Evolutionary conservation across 306 rosid genomes (phyloP).

Genomic region (Leucaena leucocephala): DNA sequence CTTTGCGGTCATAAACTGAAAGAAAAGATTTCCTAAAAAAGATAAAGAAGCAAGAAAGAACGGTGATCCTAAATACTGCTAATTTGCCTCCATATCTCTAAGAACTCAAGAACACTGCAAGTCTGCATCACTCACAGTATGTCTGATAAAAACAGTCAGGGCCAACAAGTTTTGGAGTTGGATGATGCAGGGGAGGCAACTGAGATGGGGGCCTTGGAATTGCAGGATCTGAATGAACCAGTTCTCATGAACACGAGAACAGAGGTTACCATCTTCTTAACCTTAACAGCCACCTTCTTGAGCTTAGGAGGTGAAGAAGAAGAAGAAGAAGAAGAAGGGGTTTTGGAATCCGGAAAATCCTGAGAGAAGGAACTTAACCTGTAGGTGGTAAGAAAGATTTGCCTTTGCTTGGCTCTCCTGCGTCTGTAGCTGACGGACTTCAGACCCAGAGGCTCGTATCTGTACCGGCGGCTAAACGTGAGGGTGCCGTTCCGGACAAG

Average conservation of each 20-base stretch:
- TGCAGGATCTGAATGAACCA: conserved; percentile 46
- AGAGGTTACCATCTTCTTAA: conserved; percentile 49
- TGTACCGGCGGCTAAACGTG: conserved; percentile 50
- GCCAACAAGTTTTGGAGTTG: conserved; percentile 8
- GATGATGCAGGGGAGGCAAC: conserved; percentile 38
- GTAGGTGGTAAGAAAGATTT: conserved; percentile 61
- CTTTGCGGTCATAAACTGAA: neutral
- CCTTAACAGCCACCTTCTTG: conserved; percentile 50
- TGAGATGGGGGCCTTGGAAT: conserved; percentile 41
- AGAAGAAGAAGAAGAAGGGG: neutral
- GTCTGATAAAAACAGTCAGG: neutral
- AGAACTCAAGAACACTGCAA: neutral
- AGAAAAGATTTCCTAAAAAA: neutral
- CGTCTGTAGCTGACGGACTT: conserved; percentile 53
- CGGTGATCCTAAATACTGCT: neutral
- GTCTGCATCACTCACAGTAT: neutral
- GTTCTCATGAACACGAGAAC: conserved; percentile 43
- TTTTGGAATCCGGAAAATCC: conserved; percentile 11
- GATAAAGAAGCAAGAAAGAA: neutral
- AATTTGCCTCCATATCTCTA: conserved; percentile 3
- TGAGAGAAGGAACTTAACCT: conserved; percentile 45
- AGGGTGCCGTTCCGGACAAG: conserved; percentile 51
- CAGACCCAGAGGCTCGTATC: conserved; percentile 50
- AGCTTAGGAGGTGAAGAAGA: conserved; percentile 35
- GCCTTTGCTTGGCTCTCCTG: conserved; percentile 59